Evolutionary conservation across 1,284 basidiomycete species (phyloP).

Genomic region (Bjerkandera adusta): DNA sequence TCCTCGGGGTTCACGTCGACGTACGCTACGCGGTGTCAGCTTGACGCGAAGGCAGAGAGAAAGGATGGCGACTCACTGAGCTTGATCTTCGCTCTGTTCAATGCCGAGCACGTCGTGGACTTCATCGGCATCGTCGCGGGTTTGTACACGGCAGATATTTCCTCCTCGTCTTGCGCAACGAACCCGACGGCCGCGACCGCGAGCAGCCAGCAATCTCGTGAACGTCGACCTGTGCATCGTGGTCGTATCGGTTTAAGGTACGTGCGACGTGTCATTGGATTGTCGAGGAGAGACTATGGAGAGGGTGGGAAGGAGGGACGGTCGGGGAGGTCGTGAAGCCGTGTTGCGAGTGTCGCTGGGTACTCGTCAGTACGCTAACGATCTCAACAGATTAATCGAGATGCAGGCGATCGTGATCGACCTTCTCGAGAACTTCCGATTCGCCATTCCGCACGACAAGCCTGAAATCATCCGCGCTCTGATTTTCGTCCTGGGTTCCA

Average conservation of each 20-base stretch:
- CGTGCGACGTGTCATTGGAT: no score
- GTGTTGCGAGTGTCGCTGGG: no score
- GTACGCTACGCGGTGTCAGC: constrained; percentile 43
- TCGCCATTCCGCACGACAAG: constrained; percentile 13
- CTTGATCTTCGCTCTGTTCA: constrained; percentile 26
- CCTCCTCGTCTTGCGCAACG: no score
- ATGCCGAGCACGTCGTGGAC: constrained; percentile 22
- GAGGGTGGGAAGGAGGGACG: no score
- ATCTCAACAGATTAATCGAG: constrained; percentile 5
- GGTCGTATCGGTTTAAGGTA: no score
- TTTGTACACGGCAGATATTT: no score
- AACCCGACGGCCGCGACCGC: no score
- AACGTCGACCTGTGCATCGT: no score
- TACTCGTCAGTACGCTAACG: background rate
- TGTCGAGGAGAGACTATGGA: no score
- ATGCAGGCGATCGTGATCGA: constrained; percentile 4
- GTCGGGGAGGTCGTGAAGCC: no score
- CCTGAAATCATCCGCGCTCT: constrained; percentile 22
- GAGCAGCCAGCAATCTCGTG: no score
- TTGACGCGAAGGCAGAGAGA: background rate
- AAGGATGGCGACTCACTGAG: constrained; percentile 23
- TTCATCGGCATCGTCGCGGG: no score
- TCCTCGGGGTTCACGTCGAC: constrained; percentile 57
- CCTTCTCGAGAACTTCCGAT: constrained; percentile 13
- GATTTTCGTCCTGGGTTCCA: constrained; percentile 19